Evolutionary conservation across 2,329 filamentous ascomycete species (phyloP), one percentile per base, ranked within the genome.

Genomic region (Exophiala sp.): DNA sequence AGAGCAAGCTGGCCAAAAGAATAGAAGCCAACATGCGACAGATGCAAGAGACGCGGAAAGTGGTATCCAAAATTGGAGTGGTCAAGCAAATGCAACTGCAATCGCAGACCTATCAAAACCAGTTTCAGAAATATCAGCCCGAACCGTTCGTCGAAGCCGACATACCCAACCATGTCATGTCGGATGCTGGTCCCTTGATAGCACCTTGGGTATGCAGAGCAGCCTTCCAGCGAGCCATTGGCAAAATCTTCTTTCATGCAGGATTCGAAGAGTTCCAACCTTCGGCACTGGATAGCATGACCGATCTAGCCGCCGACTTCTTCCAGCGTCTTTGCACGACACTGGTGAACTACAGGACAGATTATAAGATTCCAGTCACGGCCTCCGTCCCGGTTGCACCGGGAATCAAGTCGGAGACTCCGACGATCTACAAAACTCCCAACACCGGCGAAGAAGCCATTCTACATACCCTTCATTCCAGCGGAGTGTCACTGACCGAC

Each of bases 41-140:
- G 65, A 90, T 98, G 77, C 93, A 98, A 67, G 91, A 97, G 63
- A 98, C 93, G 0, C 80, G 93, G 60, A 97, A 96, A 65, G 79
- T 98, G 23, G 95, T 89, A 62, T 89, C 89, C 9, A 98, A 97
- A 70, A 95, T 98, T 65, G 85, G 88, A 42, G 88, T 98, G 55
- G 93, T 98, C 66, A 98, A 97, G 73, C 93, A 98, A 71, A 98
- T 98, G 93, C 93, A 98, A 70, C 81, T 97, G 46, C 93, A 98
- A 67, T 88, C 89, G 44, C 93, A 96, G 79, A 86, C 95, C 65
- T 98, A 98, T 65, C 86, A 90, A 63, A 98, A 98, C 64, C 93
- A 98, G 67, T 98, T 98, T 62, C 89, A 91, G 58, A 96, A 95
- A 70, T 95, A 95, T 64, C 88, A 95, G 56, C 86, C 86, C 1